Percentiles rank a stretch among this genome's conserved stretches.
Evolutionary conservation across 139 green algal genomes (phyloP).

Genomic region (Tetradesmus lagerheimii): DNA sequence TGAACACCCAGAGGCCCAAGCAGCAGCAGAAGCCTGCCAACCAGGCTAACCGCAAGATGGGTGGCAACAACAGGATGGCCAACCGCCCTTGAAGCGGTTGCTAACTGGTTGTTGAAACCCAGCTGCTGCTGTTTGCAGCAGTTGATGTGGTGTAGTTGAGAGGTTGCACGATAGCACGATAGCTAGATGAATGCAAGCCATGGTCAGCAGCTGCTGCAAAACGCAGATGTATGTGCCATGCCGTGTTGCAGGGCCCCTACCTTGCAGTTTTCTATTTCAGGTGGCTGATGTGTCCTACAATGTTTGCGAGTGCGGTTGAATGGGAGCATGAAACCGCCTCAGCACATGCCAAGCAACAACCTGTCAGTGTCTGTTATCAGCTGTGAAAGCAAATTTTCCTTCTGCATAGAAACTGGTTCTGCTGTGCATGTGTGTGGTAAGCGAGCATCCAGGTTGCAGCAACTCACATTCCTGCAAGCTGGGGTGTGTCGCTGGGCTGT

Average conservation of each 20-base stretch:
- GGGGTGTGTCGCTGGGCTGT: too few species aligned
- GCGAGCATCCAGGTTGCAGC: too few species aligned
- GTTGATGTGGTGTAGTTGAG: not conserved
- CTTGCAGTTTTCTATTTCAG: not conserved
- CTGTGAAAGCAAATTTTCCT: not conserved
- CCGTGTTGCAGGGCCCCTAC: not conserved
- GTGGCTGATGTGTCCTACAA: not conserved
- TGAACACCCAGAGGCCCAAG: not conserved
- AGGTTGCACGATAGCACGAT: too few species aligned
- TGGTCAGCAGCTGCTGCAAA: not conserved
- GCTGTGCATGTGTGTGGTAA: not conserved
- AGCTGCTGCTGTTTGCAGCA: not conserved
- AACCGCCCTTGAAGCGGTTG: not conserved
- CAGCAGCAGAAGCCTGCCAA: not conserved
- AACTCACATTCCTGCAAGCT: too few species aligned
- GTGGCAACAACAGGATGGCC: not conserved
- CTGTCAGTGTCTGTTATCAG: too few species aligned
- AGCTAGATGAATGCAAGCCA: not conserved
- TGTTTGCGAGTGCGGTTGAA: not conserved
- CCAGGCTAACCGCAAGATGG: conserved; percentile 14
- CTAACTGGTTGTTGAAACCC: too few species aligned
- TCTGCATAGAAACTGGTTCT: not conserved
- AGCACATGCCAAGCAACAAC: not conserved
- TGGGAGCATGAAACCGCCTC: not conserved
- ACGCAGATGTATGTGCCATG: not conserved